Conservation (phyloP, 306 rosid genomes). For the Luffa acutangula region DNA sequence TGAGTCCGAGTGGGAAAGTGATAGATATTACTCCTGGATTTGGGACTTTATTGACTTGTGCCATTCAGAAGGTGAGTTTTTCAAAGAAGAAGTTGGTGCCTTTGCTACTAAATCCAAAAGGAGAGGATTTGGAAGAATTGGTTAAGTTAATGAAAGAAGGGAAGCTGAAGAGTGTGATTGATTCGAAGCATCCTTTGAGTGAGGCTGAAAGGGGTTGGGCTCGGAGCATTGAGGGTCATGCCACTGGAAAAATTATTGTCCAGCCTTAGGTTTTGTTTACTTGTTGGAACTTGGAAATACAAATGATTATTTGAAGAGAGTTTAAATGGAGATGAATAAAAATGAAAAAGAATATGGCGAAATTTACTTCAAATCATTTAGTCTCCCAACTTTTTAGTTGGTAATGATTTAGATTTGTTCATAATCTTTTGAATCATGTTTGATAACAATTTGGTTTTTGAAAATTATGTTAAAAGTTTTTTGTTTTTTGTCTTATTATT, state of each 20-base stretch:
- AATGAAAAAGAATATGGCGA: too few relatives aligned
- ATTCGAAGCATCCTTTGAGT: conserved; percentile 42
- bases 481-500: too few relatives aligned
- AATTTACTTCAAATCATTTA: too few relatives aligned
- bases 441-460: too few relatives aligned
- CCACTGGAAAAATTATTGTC: conserved; percentile 78
- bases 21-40: conserved; percentile 38
- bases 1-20: conserved; percentile 53
- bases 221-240: conserved; percentile 60
- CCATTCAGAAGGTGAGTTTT: conserved; percentile 43
- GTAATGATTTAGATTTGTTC: too few relatives aligned
- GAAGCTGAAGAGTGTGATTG: conserved; percentile 58
- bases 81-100: conserved; percentile 66
- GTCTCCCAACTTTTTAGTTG: too few relatives aligned
- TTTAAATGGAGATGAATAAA: too few relatives aligned
- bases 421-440: too few relatives aligned
- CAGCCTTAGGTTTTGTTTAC: conserved; percentile 20
- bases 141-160: conserved; percentile 57
- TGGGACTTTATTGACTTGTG: conserved; percentile 27
- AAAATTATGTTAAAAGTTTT: too few relatives aligned
- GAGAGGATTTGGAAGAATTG: conserved; percentile 39
- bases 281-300: too few relatives aligned
- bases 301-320: too few relatives aligned
- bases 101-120: conserved; percentile 25
- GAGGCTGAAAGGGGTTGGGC: conserved; percentile 73